Evolutionary conservation across 345 rosid genomes (phyloP).

Genomic region (Populus euphratica): DNA sequence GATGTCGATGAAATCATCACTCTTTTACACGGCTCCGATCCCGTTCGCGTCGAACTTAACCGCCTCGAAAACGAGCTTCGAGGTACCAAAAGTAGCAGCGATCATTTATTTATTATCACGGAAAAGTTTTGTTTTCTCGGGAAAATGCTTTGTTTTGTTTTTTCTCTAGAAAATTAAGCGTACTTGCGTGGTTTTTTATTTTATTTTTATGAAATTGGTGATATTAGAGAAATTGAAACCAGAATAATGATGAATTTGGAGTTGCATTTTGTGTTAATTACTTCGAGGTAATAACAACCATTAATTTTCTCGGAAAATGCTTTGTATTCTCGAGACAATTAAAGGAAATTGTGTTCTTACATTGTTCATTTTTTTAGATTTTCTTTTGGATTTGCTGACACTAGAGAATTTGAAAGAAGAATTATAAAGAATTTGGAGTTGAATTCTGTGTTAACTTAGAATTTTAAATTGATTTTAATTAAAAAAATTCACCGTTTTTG

Average conservation of each 20-base stretch:
- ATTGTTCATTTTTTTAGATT: background rate
- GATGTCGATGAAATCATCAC: conserved; percentile 41
- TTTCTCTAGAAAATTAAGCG: background rate
- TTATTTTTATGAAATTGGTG: background rate
- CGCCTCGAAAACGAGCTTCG: conserved; percentile 48
- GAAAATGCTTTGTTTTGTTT: background rate
- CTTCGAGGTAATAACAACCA: background rate
- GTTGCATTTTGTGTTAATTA: background rate
- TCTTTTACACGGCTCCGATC: conserved; percentile 52
- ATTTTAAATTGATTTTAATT: background rate
- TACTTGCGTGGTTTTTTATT: background rate
- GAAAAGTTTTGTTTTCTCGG: background rate
- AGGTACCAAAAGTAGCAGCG: conserved; percentile 21
- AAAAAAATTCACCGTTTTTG: background rate
- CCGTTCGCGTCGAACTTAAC: conserved; percentile 47
- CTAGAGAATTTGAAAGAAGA: background rate
- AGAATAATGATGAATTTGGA: background rate
- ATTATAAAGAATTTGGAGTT: background rate
- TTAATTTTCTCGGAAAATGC: background rate
- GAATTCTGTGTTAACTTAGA: background rate
- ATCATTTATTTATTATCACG: background rate
- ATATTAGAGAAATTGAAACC: background rate
- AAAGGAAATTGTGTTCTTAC: background rate
- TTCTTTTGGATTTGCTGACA: background rate
- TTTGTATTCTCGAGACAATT: background rate